phyloP scores from a whole-genome alignment of 306 rosid genomes.

The Castanea crenata region DNA sequence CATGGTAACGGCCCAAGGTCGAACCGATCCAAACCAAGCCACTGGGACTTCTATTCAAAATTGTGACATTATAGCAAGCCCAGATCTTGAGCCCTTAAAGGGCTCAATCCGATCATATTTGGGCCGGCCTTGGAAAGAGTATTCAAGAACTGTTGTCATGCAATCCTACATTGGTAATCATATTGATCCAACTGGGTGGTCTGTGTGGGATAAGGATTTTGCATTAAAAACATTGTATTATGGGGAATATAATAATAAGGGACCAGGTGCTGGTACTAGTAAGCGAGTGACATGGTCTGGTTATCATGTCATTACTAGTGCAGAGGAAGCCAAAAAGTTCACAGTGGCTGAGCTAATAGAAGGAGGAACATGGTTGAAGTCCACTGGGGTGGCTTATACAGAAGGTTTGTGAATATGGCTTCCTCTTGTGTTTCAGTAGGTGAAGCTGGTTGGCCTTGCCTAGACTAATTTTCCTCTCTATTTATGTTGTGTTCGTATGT shows the following conservation, averaged over 20 bases:
- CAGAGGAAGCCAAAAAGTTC: conserved; percentile 44
- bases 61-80: conserved; percentile 45
- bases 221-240: conserved; percentile 53
- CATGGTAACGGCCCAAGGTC: conserved; percentile 77
- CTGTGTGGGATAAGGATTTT: conserved; percentile 43
- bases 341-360: conserved; percentile 61
- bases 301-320: conserved; percentile 40
- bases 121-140: conserved; percentile 77
- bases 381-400: conserved; percentile 47
- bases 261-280: conserved; percentile 57
- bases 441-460: neutral
- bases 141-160: conserved; percentile 60
- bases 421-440: neutral
- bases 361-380: conserved; percentile 60
- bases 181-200: conserved; percentile 66
- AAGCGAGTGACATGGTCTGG: conserved; percentile 69
- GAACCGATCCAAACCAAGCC: conserved; percentile 58
- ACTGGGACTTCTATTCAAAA: conserved; percentile 63
- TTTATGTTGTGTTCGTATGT: neutral
- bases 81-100: conserved; percentile 49
- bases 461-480: neutral
- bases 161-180: conserved; percentile 44
- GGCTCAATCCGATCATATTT: conserved; percentile 35
- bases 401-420: conserved; percentile 47
- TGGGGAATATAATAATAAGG: conserved; percentile 60